A percentile compares a stretch with the other conserved stretches of the same genome.
These are phyloP conservation scores for Botrytis pseudocinerea DNA, from an alignment of 2,329 filamentous ascomycete species.

Conservation along the genomic window DNA sequence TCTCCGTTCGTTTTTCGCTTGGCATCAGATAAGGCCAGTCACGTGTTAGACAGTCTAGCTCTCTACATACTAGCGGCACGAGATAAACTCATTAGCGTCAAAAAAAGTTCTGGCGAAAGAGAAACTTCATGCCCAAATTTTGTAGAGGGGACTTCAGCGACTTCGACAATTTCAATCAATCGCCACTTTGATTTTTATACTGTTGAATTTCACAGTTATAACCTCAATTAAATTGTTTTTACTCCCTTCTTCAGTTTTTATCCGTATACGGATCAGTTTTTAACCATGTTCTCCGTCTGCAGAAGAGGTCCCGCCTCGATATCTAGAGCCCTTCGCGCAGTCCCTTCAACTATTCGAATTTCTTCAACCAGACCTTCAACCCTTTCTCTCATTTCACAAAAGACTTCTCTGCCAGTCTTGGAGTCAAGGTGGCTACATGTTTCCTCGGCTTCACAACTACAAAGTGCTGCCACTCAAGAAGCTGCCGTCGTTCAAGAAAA, in stretches of 20 bases:
- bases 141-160: conserved; percentile 4
- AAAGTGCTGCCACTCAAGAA: conserved; percentile 24
- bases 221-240: conserved; percentile 3
- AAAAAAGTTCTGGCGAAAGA: conserved; percentile 8
- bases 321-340: conserved; percentile 34
- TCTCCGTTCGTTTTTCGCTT: not conserved
- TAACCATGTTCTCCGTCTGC: conserved; percentile 39
- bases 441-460: conserved; percentile 31
- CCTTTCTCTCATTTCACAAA: conserved; percentile 30
- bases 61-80: not conserved
- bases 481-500: conserved; percentile 21
- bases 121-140: conserved; percentile 8
- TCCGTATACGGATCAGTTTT: conserved; percentile 22
- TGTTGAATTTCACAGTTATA: not conserved
- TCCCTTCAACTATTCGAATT: conserved; percentile 32
- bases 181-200: conserved; percentile 28
- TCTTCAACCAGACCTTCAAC: conserved; percentile 35
- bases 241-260: conserved; percentile 23
- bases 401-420: conserved; percentile 25
- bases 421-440: conserved; percentile 38
- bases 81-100: conserved; percentile 15
- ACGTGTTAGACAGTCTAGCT: not conserved
- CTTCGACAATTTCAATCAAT: conserved; percentile 10
- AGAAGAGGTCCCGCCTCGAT: conserved; percentile 42
- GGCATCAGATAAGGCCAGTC: not conserved